phyloP scores from a whole-genome alignment of 2,329 filamentous ascomycete species.

The Epichloe hybrida region DNA sequence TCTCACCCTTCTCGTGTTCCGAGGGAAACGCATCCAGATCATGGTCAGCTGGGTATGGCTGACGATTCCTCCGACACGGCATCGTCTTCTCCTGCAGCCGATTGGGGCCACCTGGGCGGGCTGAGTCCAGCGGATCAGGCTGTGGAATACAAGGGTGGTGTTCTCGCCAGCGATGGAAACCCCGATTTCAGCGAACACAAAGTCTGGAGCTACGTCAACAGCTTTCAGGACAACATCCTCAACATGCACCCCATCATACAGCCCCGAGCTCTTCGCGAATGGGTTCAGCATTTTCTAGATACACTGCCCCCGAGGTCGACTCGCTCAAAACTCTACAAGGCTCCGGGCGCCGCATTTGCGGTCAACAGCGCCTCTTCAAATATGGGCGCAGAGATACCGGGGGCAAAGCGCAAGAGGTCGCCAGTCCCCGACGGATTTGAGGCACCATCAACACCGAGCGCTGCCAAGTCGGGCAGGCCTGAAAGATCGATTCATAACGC shows the following conservation, averaged over 20 bases:
- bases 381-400: slow-evolving; percentile 15
- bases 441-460: slow-evolving; percentile 15
- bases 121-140: slow-evolving; percentile 29
- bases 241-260: slow-evolving; percentile 53
- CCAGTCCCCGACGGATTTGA: slow-evolving; percentile 25
- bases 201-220: slow-evolving; percentile 40
- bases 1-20: slow-evolving; percentile 41
- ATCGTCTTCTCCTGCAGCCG: slow-evolving; percentile 39
- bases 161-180: slow-evolving; percentile 30
- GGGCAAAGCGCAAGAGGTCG: slow-evolving; percentile 44
- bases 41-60: slow-evolving; percentile 26
- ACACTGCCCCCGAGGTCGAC: slow-evolving; percentile 26
- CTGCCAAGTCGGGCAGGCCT: slow-evolving; percentile 33
- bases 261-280: slow-evolving; percentile 35
- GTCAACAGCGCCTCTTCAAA: slow-evolving; percentile 14
- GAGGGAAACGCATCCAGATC: slow-evolving; percentile 22
- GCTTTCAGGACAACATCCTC: slow-evolving; percentile 47
- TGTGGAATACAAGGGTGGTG: slow-evolving; percentile 24
- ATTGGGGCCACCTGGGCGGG: slow-evolving; percentile 47
- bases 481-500: no score
- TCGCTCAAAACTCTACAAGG: slow-evolving; percentile 15
- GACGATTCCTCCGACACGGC: slow-evolving; percentile 38
- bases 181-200: slow-evolving; percentile 39
- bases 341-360: slow-evolving; percentile 19
- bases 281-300: slow-evolving; percentile 40